phyloP scores from a whole-genome alignment of 805 yeast species.

The Teunomyces kruisii region DNA sequence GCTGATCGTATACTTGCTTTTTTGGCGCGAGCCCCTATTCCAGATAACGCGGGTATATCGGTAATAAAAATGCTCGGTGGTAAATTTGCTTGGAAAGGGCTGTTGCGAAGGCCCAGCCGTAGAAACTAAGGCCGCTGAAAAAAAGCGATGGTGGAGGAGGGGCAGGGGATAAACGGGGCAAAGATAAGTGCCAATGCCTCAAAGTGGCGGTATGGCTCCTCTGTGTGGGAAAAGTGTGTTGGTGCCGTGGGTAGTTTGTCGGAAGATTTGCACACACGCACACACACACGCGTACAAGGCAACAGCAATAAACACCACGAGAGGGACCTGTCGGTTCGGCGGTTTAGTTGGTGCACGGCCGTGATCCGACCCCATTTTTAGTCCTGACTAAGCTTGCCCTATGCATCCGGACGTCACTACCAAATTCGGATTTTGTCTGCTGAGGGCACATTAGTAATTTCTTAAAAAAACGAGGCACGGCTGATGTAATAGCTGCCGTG shows the following conservation, averaged over 20 bases:
- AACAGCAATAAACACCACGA: too few relatives aligned
- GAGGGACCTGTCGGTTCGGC: too few relatives aligned
- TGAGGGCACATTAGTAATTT: background rate
- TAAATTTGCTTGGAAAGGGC: background rate
- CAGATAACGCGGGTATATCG: background rate
- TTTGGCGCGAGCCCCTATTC: slow-evolving; percentile 1
- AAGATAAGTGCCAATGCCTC: background rate
- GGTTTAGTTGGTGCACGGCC: background rate
- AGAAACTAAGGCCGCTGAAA: too few relatives aligned
- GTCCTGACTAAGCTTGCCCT: background rate
- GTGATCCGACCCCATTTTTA: background rate
- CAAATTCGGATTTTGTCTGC: background rate
- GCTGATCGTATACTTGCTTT: too few relatives aligned
- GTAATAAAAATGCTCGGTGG: background rate
- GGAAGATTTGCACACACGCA: too few relatives aligned
- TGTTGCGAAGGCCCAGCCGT: slow-evolving; percentile 2
- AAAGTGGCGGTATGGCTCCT: too few relatives aligned
- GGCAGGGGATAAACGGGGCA: too few relatives aligned
- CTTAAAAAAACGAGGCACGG: slow-evolving; percentile 3
- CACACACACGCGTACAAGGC: too few relatives aligned
- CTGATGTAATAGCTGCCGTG: slow-evolving; percentile 3
- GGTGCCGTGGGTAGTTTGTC: too few relatives aligned
- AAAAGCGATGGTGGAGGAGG: too few relatives aligned
- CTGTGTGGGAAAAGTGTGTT: too few relatives aligned
- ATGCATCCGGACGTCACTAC: background rate